Percentiles rank a stretch among this genome's conserved stretches.
Evolutionary conservation across 106 monocot species (phyloP).

Genomic region (Dactylorhiza incarnata): DNA sequence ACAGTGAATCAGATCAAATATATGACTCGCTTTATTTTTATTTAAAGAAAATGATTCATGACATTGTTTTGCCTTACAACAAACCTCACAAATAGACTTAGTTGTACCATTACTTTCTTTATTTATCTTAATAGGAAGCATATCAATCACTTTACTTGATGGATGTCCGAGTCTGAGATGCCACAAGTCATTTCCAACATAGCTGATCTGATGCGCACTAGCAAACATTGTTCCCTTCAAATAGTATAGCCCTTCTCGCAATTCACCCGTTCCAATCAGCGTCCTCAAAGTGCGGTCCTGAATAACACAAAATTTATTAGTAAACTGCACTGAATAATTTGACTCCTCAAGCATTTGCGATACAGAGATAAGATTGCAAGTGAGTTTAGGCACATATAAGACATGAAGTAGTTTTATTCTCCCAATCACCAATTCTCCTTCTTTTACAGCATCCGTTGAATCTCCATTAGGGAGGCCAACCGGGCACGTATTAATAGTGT

Average conservation of each 20-base stretch:
- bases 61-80: background rate
- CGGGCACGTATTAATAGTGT: background rate
- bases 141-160: background rate
- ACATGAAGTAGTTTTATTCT: background rate
- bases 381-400: background rate
- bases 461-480: background rate
- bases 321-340: no score
- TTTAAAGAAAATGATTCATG: background rate
- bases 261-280: no score
- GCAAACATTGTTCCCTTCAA: no score
- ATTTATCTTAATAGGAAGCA: background rate
- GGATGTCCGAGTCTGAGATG: background rate
- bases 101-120: background rate
- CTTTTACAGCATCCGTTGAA: background rate
- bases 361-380: background rate
- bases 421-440: background rate
- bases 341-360: no score
- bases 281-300: no score
- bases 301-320: no score
- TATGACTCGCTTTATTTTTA: background rate
- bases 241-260: no score
- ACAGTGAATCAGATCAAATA: background rate
- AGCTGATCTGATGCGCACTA: no score
- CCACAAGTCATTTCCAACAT: background rate
- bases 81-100: background rate